Conservation (phyloP, 768 basidiomycete species). For the Amanita subjunquillea region DNA sequence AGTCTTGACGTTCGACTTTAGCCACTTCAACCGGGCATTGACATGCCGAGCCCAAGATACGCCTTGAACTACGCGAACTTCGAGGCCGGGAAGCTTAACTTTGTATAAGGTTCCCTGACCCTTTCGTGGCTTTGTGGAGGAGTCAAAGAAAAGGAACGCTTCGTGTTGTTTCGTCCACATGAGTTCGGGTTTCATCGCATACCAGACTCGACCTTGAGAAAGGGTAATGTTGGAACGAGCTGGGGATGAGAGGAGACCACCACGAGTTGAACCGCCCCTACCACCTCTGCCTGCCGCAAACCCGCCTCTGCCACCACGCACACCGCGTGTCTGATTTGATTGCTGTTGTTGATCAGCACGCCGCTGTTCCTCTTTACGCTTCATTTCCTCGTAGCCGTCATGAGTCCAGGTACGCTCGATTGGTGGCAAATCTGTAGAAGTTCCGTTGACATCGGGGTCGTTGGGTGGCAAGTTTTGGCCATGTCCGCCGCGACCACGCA, state of each 20-base stretch:
- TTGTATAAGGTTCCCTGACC: constrained; percentile 46
- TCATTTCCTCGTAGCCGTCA: constrained; percentile 86
- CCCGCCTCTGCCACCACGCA: constrained; percentile 38
- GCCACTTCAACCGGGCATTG: neutral
- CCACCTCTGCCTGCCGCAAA: constrained; percentile 36
- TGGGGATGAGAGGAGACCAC: constrained; percentile 25
- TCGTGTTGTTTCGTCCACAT: constrained; percentile 83
- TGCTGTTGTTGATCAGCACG: constrained; percentile 21
- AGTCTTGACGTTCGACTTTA: constrained; percentile 7
- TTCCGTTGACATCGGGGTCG: constrained; percentile 11
- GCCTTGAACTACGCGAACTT: constrained; percentile 32
- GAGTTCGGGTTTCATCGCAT: constrained; percentile 65
- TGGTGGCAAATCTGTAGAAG: constrained; percentile 33
- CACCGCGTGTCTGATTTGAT: constrained; percentile 14
- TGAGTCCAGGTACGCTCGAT: constrained; percentile 73
- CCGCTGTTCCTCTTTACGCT: constrained; percentile 56
- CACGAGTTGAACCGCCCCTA: constrained; percentile 32
- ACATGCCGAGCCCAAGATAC: neutral
- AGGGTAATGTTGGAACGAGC: constrained; percentile 19
- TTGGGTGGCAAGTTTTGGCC: constrained; percentile 1
- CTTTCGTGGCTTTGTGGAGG: constrained; percentile 44
- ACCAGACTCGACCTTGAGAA: constrained; percentile 47
- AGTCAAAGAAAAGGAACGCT: constrained; percentile 58
- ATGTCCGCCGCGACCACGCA: constrained; percentile 43
- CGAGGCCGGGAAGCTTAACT: constrained; percentile 51